These are phyloP conservation scores for Yamadazyma spencermartinsiae DNA, from an alignment of 1,139 yeast species.

Conservation along the genomic window DNA sequence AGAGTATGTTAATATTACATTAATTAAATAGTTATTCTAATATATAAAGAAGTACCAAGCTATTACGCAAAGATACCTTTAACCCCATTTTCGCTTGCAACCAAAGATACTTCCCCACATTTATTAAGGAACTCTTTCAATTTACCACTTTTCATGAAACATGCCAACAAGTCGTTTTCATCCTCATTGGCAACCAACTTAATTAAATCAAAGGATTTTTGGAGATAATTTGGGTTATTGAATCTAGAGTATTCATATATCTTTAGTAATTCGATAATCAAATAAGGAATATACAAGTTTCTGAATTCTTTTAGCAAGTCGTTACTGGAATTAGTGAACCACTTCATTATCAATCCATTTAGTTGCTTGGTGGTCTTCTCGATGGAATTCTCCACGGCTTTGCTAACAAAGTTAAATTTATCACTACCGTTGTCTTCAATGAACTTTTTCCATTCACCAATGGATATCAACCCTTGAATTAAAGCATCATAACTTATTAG, in stretches of 20 bases:
- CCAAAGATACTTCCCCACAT: slow-evolving; percentile 58
- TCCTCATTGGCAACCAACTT: slow-evolving; percentile 47
- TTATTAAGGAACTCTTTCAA: slow-evolving; percentile 60
- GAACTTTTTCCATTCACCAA: slow-evolving; percentile 42
- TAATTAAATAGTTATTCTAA: slow-evolving; percentile 2
- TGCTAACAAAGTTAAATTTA: slow-evolving; percentile 23
- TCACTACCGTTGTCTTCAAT: slow-evolving; percentile 21
- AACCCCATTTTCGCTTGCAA: slow-evolving; percentile 42
- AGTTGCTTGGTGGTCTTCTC: slow-evolving; percentile 36
- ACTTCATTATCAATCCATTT: slow-evolving; percentile 26
- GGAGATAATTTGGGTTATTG: slow-evolving; percentile 42
- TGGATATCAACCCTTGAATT: slow-evolving; percentile 37
- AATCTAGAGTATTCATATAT: slow-evolving; percentile 48
- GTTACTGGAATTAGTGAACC: slow-evolving; percentile 40
- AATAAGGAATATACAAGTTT: slow-evolving; percentile 69
- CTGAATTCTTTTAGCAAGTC: slow-evolving; percentile 52
- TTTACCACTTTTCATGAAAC: slow-evolving; percentile 63
- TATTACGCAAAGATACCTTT: slow-evolving; percentile 33
- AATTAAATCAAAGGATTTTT: slow-evolving; percentile 59
- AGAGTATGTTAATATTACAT: slow-evolving; percentile 1
- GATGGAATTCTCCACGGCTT: slow-evolving; percentile 37
- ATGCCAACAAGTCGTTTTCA: slow-evolving; percentile 40
- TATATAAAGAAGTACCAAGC: background rate
- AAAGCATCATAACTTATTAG: slow-evolving; percentile 52
- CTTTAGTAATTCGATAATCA: slow-evolving; percentile 62